Conservation (phyloP, 176 grass and related monocot genomes). For the bread wheat (Triticum aestivum) region DNA sequence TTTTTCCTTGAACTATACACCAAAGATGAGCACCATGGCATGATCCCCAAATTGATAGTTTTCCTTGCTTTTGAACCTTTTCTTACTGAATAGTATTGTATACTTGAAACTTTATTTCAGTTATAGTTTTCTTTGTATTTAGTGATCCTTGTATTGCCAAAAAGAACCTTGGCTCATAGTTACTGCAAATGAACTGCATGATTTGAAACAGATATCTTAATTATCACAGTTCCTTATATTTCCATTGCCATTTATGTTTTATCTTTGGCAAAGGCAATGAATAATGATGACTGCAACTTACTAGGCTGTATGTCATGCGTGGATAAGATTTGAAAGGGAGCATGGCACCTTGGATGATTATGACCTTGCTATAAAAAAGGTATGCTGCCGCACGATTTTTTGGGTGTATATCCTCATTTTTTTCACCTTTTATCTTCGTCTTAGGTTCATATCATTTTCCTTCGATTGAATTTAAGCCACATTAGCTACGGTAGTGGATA, state of each 20-base stretch:
- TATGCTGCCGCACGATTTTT: conserved; percentile 27
- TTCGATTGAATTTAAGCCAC: not conserved
- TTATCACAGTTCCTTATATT: not conserved
- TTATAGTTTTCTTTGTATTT: conserved; percentile 1
- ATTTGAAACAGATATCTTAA: not conserved
- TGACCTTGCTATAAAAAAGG: conserved; percentile 92
- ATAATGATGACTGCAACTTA: conserved; percentile 40
- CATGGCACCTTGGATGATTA: conserved; percentile 90
- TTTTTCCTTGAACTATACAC: not conserved
- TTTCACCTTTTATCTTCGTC: not conserved
- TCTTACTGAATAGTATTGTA: conserved; percentile 3
- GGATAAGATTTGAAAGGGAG: conserved; percentile 91
- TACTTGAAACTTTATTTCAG: not conserved
- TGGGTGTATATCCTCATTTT: not conserved
- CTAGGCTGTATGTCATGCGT: conserved; percentile 78
- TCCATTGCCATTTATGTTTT: not conserved
- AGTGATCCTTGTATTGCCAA: not conserved
- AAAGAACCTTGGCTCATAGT: not conserved
- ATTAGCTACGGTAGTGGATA: not conserved
- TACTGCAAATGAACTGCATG: not conserved
- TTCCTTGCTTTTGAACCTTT: conserved; percentile 4
- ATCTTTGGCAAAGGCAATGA: conserved; percentile 6
- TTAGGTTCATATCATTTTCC: not conserved
- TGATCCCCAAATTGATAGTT: not conserved
- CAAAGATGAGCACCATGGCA: not conserved